phyloP scores from a whole-genome alignment of 176 grass and related monocot genomes.

The Phyllostachys edulis region DNA sequence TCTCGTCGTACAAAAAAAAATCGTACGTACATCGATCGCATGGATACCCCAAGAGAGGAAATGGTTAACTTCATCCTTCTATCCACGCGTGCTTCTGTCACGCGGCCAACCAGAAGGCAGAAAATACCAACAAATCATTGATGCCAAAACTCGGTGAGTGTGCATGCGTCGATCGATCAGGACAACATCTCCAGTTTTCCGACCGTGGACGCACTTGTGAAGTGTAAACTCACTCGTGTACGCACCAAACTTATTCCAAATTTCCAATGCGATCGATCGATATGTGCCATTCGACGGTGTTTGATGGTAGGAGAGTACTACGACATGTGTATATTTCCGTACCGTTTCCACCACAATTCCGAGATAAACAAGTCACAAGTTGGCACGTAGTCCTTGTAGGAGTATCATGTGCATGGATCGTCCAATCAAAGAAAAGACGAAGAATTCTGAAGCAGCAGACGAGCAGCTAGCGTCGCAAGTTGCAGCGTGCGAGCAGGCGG shows the following conservation, averaged over 20 bases:
- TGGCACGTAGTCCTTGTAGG: not conserved
- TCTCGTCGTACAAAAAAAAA: not conserved
- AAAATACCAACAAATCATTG: not conserved
- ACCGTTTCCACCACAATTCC: not conserved
- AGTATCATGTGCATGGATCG: not conserved
- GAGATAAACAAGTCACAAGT: conserved; percentile 13
- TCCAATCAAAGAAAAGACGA: not conserved
- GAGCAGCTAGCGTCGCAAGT: not conserved
- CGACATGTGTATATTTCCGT: not conserved
- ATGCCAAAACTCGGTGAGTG: not conserved
- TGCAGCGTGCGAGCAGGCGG: not conserved
- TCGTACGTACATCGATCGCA: conserved; percentile 11
- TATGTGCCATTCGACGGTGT: not conserved
- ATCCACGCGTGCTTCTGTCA: not conserved
- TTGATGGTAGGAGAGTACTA: not conserved
- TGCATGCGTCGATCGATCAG: not conserved
- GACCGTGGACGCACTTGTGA: not conserved
- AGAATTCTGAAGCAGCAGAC: not conserved
- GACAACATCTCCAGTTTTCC: not conserved
- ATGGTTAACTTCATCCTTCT: not conserved
- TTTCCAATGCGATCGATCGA: not conserved
- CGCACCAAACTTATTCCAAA: not conserved
- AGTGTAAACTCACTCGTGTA: not conserved
- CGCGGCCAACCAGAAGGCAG: conserved; percentile 25
- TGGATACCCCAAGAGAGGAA: not conserved